Base-by-base conservation (phyloP, 2,329 filamentous ascomycete species). In the Colletotrichum navitas region DNA sequence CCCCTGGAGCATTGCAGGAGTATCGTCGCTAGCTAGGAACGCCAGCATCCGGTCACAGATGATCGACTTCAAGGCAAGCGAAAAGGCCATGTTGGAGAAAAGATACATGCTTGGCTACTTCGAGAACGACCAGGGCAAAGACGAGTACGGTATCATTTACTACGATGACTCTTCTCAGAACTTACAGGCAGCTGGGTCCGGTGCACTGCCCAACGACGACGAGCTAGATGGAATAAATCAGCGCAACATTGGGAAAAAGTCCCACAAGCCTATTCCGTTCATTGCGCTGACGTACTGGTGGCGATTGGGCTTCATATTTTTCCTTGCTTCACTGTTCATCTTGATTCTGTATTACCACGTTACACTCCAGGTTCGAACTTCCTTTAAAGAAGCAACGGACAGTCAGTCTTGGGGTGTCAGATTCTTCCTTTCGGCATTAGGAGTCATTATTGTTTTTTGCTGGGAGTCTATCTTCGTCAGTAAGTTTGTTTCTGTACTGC, bases 331-430 rank as follows among this genome's bases (percentile, higher is more conserved):
- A 0, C 63, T 85, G 0, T 76, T 83, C 2, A 74, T 76, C 2
- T 76, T 85, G 11, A 77, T 85, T 12, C 75, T 83, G n/a, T 84
- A 83, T 60, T 85, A 85, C 66, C 75, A 82, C 73, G 72, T 80
- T 68, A 76, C 74, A 1, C 69, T 73, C 16, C 49, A 58, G 6
- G 49, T 76, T 41, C 61, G 60, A 49, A 73, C 74, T 34, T 73
- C 70, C 36, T 78, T 82, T 71, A 76, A 80, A 69, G 74, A 74
- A 26, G 79, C 80, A 68, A 77, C 85, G 76, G 80, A 82, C 55
- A 78, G 79, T n/a, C 79, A 83, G 70, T 77, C 76, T 3, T 84
- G 85, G 62, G 83, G 83, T 6, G 81, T 83, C 0, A 77, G 83
- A 10, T 85, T 86, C 63, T 74, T 85, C 10, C 81, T 83, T 60